These are phyloP conservation scores for Xanthoconium stramineum DNA, from an alignment of 768 basidiomycete genomes.

Conservation along the genomic window DNA sequence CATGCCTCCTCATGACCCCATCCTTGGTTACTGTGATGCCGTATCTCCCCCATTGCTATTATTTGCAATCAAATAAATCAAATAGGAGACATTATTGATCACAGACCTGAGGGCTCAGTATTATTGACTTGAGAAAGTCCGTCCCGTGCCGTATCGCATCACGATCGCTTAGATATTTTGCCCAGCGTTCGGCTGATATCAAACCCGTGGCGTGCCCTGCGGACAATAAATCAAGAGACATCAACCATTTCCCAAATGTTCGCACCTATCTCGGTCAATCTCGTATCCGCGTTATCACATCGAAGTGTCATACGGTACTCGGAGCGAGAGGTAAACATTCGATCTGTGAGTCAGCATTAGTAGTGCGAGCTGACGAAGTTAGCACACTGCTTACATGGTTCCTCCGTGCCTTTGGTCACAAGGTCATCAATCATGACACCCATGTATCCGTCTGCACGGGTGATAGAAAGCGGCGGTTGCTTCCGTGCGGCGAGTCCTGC, in stretches of 20 bases:
- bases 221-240: background rate
- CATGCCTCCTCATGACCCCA: conserved; percentile 44
- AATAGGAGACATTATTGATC: no score
- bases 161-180: conserved; percentile 31
- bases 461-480: conserved; percentile 57
- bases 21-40: conserved; percentile 42
- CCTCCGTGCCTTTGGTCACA: conserved; percentile 83
- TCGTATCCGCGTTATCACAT: conserved; percentile 84
- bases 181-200: conserved; percentile 45
- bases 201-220: conserved; percentile 41
- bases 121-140: conserved; percentile 32
- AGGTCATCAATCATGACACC: conserved; percentile 95
- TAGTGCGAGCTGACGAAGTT: background rate
- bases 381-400: conserved; percentile 61
- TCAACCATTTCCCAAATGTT: background rate
- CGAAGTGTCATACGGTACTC: conserved; percentile 88
- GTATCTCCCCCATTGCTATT: conserved; percentile 40
- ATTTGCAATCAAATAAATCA: background rate
- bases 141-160: conserved; percentile 34
- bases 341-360: conserved; percentile 47
- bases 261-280: conserved; percentile 74
- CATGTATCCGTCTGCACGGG: conserved; percentile 81
- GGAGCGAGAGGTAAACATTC: conserved; percentile 90
- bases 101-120: conserved; percentile 43
- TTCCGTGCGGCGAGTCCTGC: conserved; percentile 68